A percentile compares a stretch with the other conserved stretches of the same genome.
These are phyloP conservation scores for Rhododendron ferrugineum DNA, from an alignment of 148 eudicot genomes.

Conservation along the genomic window DNA sequence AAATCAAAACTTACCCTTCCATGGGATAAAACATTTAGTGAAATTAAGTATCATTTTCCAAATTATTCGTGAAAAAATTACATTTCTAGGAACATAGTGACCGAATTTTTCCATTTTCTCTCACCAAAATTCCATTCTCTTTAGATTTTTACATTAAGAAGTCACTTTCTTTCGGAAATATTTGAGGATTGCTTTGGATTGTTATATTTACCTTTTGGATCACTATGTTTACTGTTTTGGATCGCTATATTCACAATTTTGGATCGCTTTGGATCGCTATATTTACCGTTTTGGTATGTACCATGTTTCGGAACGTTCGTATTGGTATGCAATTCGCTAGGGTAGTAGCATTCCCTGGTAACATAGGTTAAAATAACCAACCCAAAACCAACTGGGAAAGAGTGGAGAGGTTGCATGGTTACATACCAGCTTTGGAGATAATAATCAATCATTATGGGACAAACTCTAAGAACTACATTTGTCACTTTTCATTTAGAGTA, in stretches of 20 bases:
- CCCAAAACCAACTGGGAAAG: background rate
- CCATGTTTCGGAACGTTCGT: background rate
- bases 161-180: too few species aligned
- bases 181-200: too few species aligned
- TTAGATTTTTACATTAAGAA: too few species aligned
- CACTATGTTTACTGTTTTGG: too few species aligned
- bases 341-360: background rate
- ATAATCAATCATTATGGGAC: background rate
- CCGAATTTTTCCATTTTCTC: background rate
- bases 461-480: background rate
- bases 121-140: background rate
- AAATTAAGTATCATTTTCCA: background rate
- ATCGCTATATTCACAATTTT: too few species aligned
- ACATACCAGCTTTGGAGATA: background rate
- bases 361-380: background rate
- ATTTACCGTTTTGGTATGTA: background rate
- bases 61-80: background rate
- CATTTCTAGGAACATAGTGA: background rate
- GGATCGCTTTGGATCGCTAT: too few species aligned
- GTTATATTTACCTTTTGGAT: too few species aligned
- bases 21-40: background rate
- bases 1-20: background rate
- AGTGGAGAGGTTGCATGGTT: background rate
- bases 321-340: background rate
- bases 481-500: background rate